Evolutionary conservation across 345 rosid genomes (phyloP), one percentile per base, ranked within the genome.

Genomic region (Carallia brachiata): DNA sequence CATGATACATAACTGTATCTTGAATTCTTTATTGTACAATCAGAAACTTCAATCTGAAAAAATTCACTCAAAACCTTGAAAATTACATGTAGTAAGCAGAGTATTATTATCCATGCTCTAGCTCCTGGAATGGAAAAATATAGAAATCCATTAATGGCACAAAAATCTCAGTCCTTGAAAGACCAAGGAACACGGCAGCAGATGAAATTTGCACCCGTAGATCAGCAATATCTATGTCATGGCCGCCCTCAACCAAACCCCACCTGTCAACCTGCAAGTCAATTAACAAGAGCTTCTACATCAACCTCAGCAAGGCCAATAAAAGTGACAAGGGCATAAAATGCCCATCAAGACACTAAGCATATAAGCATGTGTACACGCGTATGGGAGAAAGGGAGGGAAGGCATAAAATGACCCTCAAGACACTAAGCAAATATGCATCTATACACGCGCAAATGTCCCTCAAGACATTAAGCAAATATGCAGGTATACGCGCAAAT

Each of bases 241-340:
- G 98, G 34, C 98, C 98, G 2, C 98, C 99, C 85, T 92, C 98
- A 16, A 92, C 99, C 58, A 95, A 79, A 71, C 99, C 99, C 99
- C 99, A 95, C 70, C 69, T 89, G 74, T 85, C 91, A 69, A 92
- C 93, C 98, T 94, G 80, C 78, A 78, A 7, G 47, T 6, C 30
- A 53, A 65, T 3, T 71, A 36, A 56, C 50, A 63, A 18, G 17
- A 23, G 71, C 52, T 37, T 39, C 55, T 16, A 8, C 5, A 70
- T 39, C 48, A 69, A 57, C 17, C 48, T 62, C 37, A 69, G 54
- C 19, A 55, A 12, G 52, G 55, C 65, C 70, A 48, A 61, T 57
- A 39, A 36, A 58, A 37, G 40, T 39, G 31, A 71, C 53, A 36
- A 4, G 1, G 15, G 9, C 37, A 13, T n/a, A 19, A 54, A 39